These are phyloP conservation scores for Dendrobium huoshanense DNA, from an alignment of 106 monocot species.

Conservation along the genomic window DNA sequence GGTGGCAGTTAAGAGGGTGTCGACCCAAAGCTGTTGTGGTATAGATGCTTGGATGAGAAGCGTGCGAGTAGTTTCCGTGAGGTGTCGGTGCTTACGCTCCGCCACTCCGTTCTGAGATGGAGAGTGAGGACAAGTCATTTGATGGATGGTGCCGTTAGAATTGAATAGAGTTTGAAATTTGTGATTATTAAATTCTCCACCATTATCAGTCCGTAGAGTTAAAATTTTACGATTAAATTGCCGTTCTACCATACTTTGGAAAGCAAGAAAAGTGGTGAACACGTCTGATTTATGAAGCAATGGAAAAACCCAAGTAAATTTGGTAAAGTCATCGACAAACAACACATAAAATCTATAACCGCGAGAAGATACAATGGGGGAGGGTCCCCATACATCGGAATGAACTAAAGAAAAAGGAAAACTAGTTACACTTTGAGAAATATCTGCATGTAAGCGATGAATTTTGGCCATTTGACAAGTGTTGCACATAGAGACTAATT, in stretches of 20 bases:
- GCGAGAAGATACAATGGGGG: no score
- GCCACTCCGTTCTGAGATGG: conserved; percentile 6
- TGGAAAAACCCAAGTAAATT: conserved; percentile 3
- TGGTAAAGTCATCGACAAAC: conserved; percentile 12
- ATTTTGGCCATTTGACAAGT: no score
- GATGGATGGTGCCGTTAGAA: neutral
- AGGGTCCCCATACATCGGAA: no score
- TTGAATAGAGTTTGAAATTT: neutral
- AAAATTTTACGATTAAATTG: conserved; percentile 1
- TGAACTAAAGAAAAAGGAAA: no score
- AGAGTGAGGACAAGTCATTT: conserved; percentile 1
- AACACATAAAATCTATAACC: conserved; percentile 4
- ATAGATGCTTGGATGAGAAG: no score
- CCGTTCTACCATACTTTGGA: neutral
- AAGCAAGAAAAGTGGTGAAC: neutral
- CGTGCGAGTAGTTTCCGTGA: neutral
- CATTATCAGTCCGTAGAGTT: neutral
- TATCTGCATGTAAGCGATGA: no score
- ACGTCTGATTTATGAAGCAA: neutral
- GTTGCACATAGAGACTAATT: no score
- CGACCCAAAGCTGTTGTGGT: no score
- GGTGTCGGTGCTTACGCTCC: neutral
- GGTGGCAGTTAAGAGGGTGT: no score
- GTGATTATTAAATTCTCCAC: neutral
- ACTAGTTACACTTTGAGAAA: no score